These are phyloP conservation scores for Calycina marina DNA, from an alignment of 2,329 filamentous ascomycete genomes.

Conservation along the genomic window DNA sequence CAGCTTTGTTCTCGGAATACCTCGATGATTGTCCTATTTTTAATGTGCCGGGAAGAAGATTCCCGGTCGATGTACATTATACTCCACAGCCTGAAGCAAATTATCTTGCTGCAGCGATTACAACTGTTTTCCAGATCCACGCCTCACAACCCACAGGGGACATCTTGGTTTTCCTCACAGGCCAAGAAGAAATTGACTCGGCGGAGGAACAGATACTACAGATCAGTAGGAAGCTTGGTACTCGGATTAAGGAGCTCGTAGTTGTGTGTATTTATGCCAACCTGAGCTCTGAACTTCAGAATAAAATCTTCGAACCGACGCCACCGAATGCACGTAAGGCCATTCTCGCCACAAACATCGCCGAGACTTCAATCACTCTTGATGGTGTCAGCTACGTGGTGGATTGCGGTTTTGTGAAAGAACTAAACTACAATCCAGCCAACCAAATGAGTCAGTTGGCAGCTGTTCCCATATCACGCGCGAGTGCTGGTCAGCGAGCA, in stretches of 20 bases:
- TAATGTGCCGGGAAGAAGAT: slow-evolving; percentile 80
- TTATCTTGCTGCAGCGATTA: slow-evolving; percentile 80
- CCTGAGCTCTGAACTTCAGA: slow-evolving; percentile 76
- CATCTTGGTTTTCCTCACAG: slow-evolving; percentile 87
- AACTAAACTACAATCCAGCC: slow-evolving; percentile 82
- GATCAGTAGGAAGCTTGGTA: slow-evolving; percentile 74
- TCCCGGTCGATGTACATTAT: slow-evolving; percentile 84
- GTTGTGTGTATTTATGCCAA: slow-evolving; percentile 93
- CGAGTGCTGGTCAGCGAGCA: slow-evolving; percentile 83
- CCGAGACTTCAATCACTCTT: slow-evolving; percentile 89
- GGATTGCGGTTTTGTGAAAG: slow-evolving; percentile 88
- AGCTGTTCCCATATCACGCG: slow-evolving; percentile 79
- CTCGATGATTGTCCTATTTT: slow-evolving; percentile 91
- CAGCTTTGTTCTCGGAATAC: slow-evolving; percentile 79
- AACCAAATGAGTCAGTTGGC: slow-evolving; percentile 89
- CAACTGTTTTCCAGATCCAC: slow-evolving; percentile 91
- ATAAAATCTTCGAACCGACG: slow-evolving; percentile 89
- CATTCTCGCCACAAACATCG: slow-evolving; percentile 90
- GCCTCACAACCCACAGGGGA: slow-evolving; percentile 74
- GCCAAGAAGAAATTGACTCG: slow-evolving; percentile 89
- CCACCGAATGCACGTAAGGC: slow-evolving; percentile 78
- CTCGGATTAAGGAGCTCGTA: slow-evolving; percentile 71
- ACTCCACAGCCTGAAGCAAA: slow-evolving; percentile 85
- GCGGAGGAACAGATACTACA: slow-evolving; percentile 74
- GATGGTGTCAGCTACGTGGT: slow-evolving; percentile 95